Evolutionary conservation across 2,329 filamentous ascomycete species (phyloP).

Genomic region (Periconia sp.): DNA sequence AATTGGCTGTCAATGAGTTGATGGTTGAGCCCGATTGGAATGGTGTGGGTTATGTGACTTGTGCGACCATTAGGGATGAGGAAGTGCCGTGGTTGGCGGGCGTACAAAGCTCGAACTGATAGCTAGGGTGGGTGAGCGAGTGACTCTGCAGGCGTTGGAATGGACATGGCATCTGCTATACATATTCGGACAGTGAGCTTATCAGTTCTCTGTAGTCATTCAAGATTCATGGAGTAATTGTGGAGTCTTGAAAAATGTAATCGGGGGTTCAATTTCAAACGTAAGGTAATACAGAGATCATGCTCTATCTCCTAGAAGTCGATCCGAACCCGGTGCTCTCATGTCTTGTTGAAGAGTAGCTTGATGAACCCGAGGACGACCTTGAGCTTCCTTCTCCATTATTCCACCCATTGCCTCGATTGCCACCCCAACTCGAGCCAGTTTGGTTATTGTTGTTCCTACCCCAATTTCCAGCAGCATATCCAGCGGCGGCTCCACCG

Average conservation of each 20-base stretch:
- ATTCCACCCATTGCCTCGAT: constrained; percentile 42
- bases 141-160: too few relatives aligned
- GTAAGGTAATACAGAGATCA: constrained; percentile 14
- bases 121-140: not conserved
- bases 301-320: constrained; percentile 56
- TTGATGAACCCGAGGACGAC: constrained; percentile 33
- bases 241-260: not conserved
- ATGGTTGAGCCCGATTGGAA: constrained; percentile 36
- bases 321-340: constrained; percentile 77
- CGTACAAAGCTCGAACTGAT: not conserved
- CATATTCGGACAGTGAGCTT: too few relatives aligned
- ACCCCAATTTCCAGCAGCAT: constrained; percentile 60
- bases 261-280: constrained; percentile 40
- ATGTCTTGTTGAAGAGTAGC: constrained; percentile 59
- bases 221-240: too few relatives aligned
- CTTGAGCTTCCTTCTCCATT: constrained; percentile 46
- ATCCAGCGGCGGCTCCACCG: constrained; percentile 72
- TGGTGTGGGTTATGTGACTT: constrained; percentile 44
- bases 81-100: constrained; percentile 38
- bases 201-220: too few relatives aligned
- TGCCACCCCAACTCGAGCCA: constrained; percentile 35
- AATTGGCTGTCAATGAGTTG: constrained; percentile 24
- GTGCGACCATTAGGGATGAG: constrained; percentile 28
- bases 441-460: constrained; percentile 50
- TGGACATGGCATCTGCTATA: not conserved